Conservation (phyloP, 208 protist species). For the Leishmania guyanensis region DNA sequence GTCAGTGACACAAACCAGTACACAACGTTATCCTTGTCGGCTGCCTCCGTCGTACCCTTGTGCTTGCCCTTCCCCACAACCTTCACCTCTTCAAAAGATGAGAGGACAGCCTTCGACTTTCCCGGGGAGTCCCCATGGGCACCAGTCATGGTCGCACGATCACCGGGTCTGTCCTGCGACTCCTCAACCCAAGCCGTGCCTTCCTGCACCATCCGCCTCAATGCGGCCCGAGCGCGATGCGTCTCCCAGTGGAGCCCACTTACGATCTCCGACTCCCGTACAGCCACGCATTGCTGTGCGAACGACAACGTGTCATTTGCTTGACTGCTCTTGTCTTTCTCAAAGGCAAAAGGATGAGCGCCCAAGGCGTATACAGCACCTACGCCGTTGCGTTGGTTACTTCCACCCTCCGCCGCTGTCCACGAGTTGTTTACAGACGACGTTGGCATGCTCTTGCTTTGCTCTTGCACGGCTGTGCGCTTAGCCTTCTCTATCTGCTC, state of each 20-base stretch:
- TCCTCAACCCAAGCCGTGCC: slow-evolving; percentile 84
- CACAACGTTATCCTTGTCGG: slow-evolving; percentile 26
- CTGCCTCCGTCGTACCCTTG: background rate
- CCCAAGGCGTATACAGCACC: slow-evolving; percentile 59
- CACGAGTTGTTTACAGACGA: background rate
- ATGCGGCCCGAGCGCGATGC: slow-evolving; percentile 59
- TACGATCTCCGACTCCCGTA: slow-evolving; percentile 52
- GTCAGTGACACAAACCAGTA: slow-evolving; percentile 69
- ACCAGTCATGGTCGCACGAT: background rate
- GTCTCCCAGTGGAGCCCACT: slow-evolving; percentile 56
- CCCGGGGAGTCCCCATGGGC: background rate
- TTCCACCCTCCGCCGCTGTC: background rate
- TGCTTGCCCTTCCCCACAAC: slow-evolving; percentile 27
- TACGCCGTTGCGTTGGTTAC: slow-evolving; percentile 23
- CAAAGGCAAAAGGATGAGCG: slow-evolving; percentile 40
- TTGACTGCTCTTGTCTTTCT: slow-evolving; percentile 2
- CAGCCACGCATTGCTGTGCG: slow-evolving; percentile 49
- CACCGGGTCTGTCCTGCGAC: background rate
- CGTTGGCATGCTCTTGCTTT: background rate
- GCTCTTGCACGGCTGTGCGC: background rate
- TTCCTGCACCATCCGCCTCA: slow-evolving; percentile 76
- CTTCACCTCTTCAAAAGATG: slow-evolving; percentile 22
- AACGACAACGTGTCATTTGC: slow-evolving; percentile 33
- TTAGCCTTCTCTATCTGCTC: slow-evolving; percentile 43
- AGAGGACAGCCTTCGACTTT: slow-evolving; percentile 12